Conservation (phyloP, 495 filamentous ascomycete species). For the Hypoxylon fragiforme region DNA sequence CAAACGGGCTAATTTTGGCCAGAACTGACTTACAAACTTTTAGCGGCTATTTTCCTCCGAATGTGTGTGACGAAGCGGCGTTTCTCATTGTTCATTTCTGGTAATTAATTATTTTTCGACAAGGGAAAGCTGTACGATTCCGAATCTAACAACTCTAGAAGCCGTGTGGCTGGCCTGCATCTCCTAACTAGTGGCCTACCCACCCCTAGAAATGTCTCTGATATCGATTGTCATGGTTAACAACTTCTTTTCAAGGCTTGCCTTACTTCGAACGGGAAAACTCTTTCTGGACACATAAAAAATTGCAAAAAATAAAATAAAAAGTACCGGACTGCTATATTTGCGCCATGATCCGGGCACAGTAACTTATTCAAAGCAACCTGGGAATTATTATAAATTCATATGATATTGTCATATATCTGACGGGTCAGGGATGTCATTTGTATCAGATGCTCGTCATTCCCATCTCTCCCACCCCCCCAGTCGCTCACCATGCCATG, state of each 20-base stretch:
- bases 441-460: constrained; percentile 35
- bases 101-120: not conserved
- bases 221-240: no score
- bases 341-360: not conserved
- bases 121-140: constrained; percentile 5
- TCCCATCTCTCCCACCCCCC: constrained; percentile 18
- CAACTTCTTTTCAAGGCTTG: not conserved
- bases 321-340: not conserved
- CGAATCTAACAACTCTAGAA: constrained; percentile 9
- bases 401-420: constrained; percentile 17
- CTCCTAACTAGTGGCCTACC: no score
- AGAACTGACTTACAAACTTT: constrained; percentile 8
- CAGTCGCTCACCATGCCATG: constrained; percentile 15
- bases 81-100: constrained; percentile 8
- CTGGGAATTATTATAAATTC: constrained; percentile 15
- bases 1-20: constrained; percentile 33
- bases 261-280: no score
- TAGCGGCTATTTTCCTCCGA: constrained; percentile 6
- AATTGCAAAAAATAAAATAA: not conserved
- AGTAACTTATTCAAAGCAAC: not conserved
- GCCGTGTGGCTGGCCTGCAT: constrained; percentile 5
- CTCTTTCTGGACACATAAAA: no score
- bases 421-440: constrained; percentile 22
- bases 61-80: constrained; percentile 17
- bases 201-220: no score